Evolutionary conservation across 345 rosid genomes (phyloP), one percentile per base, ranked within the genome.

Genomic region (Carallia pectinifolia): DNA sequence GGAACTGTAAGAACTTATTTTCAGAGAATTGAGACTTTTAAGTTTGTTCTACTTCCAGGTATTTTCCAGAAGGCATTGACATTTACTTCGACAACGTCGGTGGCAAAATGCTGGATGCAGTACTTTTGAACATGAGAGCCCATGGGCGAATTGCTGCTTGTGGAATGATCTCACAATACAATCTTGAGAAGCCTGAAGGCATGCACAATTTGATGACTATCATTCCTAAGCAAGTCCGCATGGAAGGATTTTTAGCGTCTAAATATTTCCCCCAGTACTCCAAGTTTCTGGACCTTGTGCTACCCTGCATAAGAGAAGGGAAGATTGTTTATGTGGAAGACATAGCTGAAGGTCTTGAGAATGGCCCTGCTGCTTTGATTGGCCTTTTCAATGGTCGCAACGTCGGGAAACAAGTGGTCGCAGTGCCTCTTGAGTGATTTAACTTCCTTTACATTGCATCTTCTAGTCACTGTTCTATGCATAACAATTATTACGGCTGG

Each of bases 41-140:
- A 56, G 0, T 13, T 1, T 19, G 33, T 33, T 6, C 18, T 27
- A 40, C 55, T 64, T 38, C 6, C 58, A 75, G 79, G 58, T 56
- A 33, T 38, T 75, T 72, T 29, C 69, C 80, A 0, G 69, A 86
- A 68, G 90, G 90, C 15, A 84, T 84, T 3, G 90, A 86, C 69
- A 75, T 86, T 36, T 84, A 86, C 79, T 84, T 84, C 34, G 90
- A 86, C n/a, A 86, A 84, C 48, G 88, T 86, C 1, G 86, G 88
- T 33, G 90, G 88, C 8, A 83, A 75, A 68, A 80, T 85, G 81
- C 73, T 87, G 19, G 90, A 86, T 40, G 86, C 82, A 4, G 88
- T 82, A 61, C 81, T 86, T 23, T 40, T 71, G 7, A 82, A 86
- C 80, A 74, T 84, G 88, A 82, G 73, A 31, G 6, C 29, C 31